These are phyloP conservation scores for Lepidium campestre DNA, from an alignment of 441 rosid genomes.

Conservation along the genomic window DNA sequence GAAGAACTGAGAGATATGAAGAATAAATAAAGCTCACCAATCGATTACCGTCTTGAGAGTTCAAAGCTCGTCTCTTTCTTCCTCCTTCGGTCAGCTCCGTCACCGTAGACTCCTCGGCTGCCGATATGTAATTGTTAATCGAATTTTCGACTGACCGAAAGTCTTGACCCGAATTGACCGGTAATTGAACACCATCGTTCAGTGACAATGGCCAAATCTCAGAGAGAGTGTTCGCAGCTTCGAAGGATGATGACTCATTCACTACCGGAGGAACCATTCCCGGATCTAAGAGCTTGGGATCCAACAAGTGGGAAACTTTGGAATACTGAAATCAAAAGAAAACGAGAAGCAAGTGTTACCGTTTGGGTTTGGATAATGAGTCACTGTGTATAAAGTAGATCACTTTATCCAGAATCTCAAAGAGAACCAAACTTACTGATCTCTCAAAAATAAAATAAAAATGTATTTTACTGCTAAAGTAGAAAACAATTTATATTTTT, in stretches of 20 bases:
- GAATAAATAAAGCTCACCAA: slow-evolving; percentile 37
- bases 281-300: slow-evolving; percentile 14
- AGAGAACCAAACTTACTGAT: too few relatives aligned
- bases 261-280: slow-evolving; percentile 75
- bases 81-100: slow-evolving; percentile 64
- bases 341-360: neutral
- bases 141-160: slow-evolving; percentile 25
- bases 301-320: slow-evolving; percentile 18
- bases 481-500: too few relatives aligned
- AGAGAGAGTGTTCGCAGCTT: slow-evolving; percentile 59
- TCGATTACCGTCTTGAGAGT: slow-evolving; percentile 60
- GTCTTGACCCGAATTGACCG: slow-evolving; percentile 30
- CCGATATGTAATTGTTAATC: slow-evolving; percentile 42
- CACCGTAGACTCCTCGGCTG: slow-evolving; percentile 69
- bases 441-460: too few relatives aligned
- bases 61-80: slow-evolving; percentile 58
- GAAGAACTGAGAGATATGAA: neutral
- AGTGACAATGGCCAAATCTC: slow-evolving; percentile 72
- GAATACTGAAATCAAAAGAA: neutral
- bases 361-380: neutral
- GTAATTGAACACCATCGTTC: slow-evolving; percentile 44
- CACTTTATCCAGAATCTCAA: neutral
- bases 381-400: neutral
- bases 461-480: too few relatives aligned
- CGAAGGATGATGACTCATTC: slow-evolving; percentile 61